These are phyloP conservation scores for Aureococcus anophagefferens DNA, from an alignment of 108 stramenopile species.

Conservation along the genomic window DNA sequence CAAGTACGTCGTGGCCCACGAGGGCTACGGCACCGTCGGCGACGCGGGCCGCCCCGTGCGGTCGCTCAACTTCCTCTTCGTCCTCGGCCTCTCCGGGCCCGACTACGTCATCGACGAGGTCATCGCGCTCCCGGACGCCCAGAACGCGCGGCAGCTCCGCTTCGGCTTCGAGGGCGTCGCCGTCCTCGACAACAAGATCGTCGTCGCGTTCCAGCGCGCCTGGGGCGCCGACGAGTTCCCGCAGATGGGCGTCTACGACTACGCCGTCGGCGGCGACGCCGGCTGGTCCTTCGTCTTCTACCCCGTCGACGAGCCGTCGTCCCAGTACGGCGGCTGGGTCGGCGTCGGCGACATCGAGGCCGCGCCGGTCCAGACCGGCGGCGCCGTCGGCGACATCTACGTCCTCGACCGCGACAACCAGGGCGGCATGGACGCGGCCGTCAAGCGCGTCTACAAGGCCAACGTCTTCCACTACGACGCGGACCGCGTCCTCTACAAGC, in stretches of 20 bases:
- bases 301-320: constrained; percentile 44
- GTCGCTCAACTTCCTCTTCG: constrained; percentile 41
- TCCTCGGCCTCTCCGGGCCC: constrained; percentile 22
- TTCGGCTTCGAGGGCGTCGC: constrained; percentile 66
- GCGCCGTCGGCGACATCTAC: constrained; percentile 40
- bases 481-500: constrained; percentile 28
- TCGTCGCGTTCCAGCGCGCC: constrained; percentile 22
- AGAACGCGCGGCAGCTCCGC: constrained; percentile 29
- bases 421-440: constrained; percentile 51
- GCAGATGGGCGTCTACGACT: constrained; percentile 45
- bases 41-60: constrained; percentile 15
- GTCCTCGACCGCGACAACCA: constrained; percentile 67
- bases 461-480: constrained; percentile 27
- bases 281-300: constrained; percentile 46
- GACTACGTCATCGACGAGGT: constrained; percentile 22
- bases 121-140: constrained; percentile 41
- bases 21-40: constrained; percentile 50
- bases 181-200: constrained; percentile 20
- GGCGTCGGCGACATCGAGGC: constrained; percentile 60
- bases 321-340: constrained; percentile 62
- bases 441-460: constrained; percentile 51
- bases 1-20: constrained; percentile 52
- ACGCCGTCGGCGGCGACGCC: constrained; percentile 4
- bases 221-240: constrained; percentile 39
- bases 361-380: too few species aligned